phyloP scores from a whole-genome alignment of 2,329 filamentous ascomycete genomes.

The Ophiocordyceps polyrhachis-furcata region DNA sequence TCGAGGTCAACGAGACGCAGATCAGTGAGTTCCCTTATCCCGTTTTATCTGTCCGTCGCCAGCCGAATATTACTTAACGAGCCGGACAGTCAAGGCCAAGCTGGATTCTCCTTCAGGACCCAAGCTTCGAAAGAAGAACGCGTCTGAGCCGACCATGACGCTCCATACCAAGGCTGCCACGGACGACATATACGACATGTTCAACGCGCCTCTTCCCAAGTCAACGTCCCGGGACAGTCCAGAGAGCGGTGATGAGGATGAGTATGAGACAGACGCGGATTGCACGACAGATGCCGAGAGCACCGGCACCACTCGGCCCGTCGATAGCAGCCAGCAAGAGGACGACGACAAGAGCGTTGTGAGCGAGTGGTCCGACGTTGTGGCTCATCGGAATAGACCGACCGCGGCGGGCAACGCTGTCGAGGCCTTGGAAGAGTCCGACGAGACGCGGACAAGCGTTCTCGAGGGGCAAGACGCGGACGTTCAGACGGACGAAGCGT shows the following conservation, averaged over 20 bases:
- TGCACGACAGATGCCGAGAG: slow-evolving; percentile 80
- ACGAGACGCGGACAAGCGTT: slow-evolving; percentile 19
- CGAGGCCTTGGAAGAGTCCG: slow-evolving; percentile 11
- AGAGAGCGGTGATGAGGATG: slow-evolving; percentile 39
- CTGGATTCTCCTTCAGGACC: slow-evolving; percentile 74
- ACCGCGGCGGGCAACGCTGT: slow-evolving; percentile 13
- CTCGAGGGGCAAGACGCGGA: slow-evolving; percentile 12
- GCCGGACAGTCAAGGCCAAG: slow-evolving; percentile 62
- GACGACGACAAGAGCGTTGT: slow-evolving; percentile 42
- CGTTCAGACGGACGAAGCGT: not conserved
- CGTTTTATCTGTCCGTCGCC: not conserved
- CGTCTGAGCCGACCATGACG: slow-evolving; percentile 86
- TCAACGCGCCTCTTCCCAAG: slow-evolving; percentile 52
- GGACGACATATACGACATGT: slow-evolving; percentile 94
- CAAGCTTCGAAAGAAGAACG: slow-evolving; percentile 63
- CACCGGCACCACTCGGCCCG: slow-evolving; percentile 56
- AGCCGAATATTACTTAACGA: slow-evolving; percentile 11
- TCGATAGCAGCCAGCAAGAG: slow-evolving; percentile 24
- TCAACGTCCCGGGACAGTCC: slow-evolving; percentile 12
- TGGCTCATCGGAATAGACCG: slow-evolving; percentile 51
- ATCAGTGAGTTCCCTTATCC: slow-evolving; percentile 46
- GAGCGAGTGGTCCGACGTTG: slow-evolving; percentile 82
- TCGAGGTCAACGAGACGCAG: slow-evolving; percentile 81
- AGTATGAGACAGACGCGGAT: slow-evolving; percentile 53
- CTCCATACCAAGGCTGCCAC: slow-evolving; percentile 88